Percentiles rank a stretch among this genome's conserved stretches.
phyloP scores from a whole-genome alignment of 2,329 filamentous ascomycete genomes.

The Amylocarpus encephaloides region DNA sequence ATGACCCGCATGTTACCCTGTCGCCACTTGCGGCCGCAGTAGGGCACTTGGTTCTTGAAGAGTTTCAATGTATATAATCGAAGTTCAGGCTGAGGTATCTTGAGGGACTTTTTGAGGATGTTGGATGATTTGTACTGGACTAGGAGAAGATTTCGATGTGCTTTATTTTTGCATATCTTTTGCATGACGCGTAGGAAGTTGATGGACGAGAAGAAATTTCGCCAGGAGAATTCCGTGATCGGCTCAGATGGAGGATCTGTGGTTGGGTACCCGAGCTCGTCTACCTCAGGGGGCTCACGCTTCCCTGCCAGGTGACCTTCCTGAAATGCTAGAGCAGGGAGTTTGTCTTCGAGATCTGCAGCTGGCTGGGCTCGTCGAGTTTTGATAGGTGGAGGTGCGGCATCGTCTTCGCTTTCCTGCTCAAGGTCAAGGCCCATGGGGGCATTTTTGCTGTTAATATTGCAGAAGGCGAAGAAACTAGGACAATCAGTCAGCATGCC shows the following conservation, averaged over 20 bases:
- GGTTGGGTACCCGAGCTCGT: conserved; percentile 80
- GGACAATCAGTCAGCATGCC: conserved; percentile 6
- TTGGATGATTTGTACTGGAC: conserved; percentile 94
- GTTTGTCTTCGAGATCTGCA: conserved; percentile 38
- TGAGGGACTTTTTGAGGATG: conserved; percentile 85
- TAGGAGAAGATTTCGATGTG: conserved; percentile 86
- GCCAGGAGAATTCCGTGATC: conserved; percentile 84
- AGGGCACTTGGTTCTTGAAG: conserved; percentile 97
- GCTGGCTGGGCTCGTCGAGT: conserved; percentile 40
- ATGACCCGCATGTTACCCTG: conserved; percentile 99
- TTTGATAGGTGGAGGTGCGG: conserved; percentile 77
- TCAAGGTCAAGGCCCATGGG: conserved; percentile 30
- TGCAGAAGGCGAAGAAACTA: conserved; percentile 90
- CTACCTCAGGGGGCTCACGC: conserved; percentile 52
- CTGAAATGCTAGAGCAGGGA: conserved; percentile 29
- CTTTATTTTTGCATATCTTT: conserved; percentile 93
- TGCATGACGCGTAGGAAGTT: conserved; percentile 95
- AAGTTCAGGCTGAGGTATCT: conserved; percentile 80
- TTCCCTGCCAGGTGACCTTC: conserved; percentile 25
- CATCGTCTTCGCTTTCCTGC: conserved; percentile 59
- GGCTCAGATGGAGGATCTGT: conserved; percentile 64
- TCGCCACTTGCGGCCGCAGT: conserved; percentile 96
- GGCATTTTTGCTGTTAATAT: conserved; percentile 51
- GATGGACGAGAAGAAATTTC: conserved; percentile 92
- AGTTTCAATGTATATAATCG: conserved; percentile 94